Conservation (phyloP, 495 filamentous ascomycete genomes). For the Neurospora africana region DNA sequence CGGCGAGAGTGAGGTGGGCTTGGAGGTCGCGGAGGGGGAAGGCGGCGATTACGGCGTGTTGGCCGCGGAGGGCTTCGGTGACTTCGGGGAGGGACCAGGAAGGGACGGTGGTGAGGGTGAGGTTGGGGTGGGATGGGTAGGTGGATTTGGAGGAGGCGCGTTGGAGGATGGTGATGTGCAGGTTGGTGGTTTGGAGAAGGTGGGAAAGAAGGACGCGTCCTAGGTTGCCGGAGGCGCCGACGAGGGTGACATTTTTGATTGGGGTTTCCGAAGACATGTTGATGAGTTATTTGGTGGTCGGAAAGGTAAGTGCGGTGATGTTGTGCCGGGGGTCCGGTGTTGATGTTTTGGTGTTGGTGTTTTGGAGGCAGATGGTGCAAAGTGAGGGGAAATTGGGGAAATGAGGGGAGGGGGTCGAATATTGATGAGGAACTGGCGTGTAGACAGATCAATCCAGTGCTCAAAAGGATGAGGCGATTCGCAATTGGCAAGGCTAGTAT, state of each 20-base stretch:
- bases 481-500: neutral
- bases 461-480: neutral
- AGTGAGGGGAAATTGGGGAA: neutral
- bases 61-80: slow-evolving; percentile 4
- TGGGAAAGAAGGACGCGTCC: slow-evolving; percentile 25
- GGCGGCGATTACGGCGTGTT: slow-evolving; percentile 19
- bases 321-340: neutral
- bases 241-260: slow-evolving; percentile 16
- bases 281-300: neutral
- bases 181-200: slow-evolving; percentile 18
- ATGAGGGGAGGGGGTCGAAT: neutral
- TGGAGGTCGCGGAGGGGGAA: slow-evolving; percentile 21
- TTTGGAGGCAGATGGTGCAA: neutral
- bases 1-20: slow-evolving; percentile 34
- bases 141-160: slow-evolving; percentile 17
- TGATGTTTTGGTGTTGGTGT: neutral
- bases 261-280: neutral
- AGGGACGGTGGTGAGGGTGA: slow-evolving; percentile 4
- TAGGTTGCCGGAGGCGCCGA: slow-evolving; percentile 31
- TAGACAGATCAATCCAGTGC: neutral
- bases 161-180: slow-evolving; percentile 28
- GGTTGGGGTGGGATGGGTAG: slow-evolving; percentile 3
- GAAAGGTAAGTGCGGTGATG: neutral
- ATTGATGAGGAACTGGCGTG: neutral
- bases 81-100: slow-evolving; percentile 6